A percentile compares a stretch with the other conserved stretches of the same genome.
Conservation (phyloP, 495 filamentous ascomycete species). For the Hypomontagnella submonticulosa region DNA sequence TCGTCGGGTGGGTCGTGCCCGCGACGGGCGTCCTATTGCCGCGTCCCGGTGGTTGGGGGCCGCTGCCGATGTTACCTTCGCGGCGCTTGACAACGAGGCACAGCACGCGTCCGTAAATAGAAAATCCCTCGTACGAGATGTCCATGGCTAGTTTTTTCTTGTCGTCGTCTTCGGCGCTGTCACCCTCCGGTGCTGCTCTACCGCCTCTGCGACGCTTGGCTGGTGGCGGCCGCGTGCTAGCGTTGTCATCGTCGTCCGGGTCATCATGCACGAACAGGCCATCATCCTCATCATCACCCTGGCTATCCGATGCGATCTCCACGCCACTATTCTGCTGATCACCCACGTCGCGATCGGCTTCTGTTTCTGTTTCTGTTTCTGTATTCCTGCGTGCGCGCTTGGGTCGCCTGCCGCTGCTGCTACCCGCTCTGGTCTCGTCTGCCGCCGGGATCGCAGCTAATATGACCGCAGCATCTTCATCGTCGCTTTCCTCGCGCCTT, state of each 20-base stretch:
- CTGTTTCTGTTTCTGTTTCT: slow-evolving; percentile 42
- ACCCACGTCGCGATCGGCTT: slow-evolving; percentile 31
- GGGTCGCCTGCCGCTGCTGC: slow-evolving; percentile 40
- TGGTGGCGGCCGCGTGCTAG: slow-evolving; percentile 48
- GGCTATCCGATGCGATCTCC: slow-evolving; percentile 44
- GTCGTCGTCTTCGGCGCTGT: slow-evolving; percentile 60
- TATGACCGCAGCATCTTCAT: slow-evolving; percentile 54
- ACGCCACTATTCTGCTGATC: slow-evolving; percentile 30
- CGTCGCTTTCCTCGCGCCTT: slow-evolving; percentile 51
- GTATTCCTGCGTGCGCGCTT: slow-evolving; percentile 46
- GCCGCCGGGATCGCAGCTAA: slow-evolving; percentile 58
- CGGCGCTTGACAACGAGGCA: slow-evolving; percentile 84
- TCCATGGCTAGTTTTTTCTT: slow-evolving; percentile 88
- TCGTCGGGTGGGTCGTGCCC: slow-evolving; percentile 47
- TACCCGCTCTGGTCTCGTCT: slow-evolving; percentile 47
- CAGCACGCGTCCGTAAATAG: slow-evolving; percentile 90
- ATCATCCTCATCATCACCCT: slow-evolving; percentile 43
- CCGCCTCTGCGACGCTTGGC: slow-evolving; percentile 61
- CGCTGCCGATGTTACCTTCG: slow-evolving; percentile 46
- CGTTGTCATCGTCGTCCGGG: slow-evolving; percentile 43
- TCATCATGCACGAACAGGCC: slow-evolving; percentile 52
- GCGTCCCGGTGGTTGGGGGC: slow-evolving; percentile 43
- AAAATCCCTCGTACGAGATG: slow-evolving; percentile 93
- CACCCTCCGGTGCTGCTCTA: slow-evolving; percentile 44
- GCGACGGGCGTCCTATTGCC: slow-evolving; percentile 36